A percentile compares a stretch with the other conserved stretches of the same genome.
phyloP scores from a whole-genome alignment of 2,329 filamentous ascomycete species.

The Stenocarpella maydis region DNA sequence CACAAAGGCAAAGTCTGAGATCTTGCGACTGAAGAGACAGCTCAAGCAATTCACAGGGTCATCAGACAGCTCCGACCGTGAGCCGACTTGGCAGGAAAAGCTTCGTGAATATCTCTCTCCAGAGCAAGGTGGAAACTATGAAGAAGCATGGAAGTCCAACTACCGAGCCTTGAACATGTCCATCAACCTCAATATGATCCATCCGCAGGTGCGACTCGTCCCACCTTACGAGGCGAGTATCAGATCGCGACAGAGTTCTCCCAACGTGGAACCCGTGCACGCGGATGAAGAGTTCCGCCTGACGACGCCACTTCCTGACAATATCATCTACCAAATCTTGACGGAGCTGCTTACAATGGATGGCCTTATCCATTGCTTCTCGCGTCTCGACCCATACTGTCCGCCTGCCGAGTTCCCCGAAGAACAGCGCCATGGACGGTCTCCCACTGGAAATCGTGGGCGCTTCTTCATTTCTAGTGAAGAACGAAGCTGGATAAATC shows the following conservation, averaged over 20 bases:
- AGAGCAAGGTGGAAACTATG: too few relatives aligned
- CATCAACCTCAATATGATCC: neutral
- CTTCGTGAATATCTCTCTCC: too few relatives aligned
- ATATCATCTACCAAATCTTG: too few relatives aligned
- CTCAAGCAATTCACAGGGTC: too few relatives aligned
- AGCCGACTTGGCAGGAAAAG: too few relatives aligned
- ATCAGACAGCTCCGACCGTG: too few relatives aligned
- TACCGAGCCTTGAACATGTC: conserved; percentile 24
- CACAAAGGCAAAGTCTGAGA: too few relatives aligned
- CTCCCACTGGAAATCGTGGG: neutral
- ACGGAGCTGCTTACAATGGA: neutral
- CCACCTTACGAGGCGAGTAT: neutral
- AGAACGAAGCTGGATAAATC: neutral
- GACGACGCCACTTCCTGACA: neutral
- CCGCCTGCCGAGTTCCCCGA: neutral
- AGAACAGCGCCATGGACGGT: neutral
- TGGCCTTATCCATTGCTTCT: conserved; percentile 20
- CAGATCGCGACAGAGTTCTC: too few relatives aligned
- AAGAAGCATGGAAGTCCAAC: conserved; percentile 19
- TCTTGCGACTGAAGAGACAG: too few relatives aligned
- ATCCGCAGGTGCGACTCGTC: conserved; percentile 18
- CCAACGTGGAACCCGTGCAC: too few relatives aligned
- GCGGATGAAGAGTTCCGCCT: neutral
- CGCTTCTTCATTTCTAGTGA: conserved; percentile 26
- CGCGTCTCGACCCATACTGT: conserved; percentile 6